Evolutionary conservation across 2,329 filamentous ascomycete species (phyloP).

Genomic region (Hymenoscyphus salicellus): DNA sequence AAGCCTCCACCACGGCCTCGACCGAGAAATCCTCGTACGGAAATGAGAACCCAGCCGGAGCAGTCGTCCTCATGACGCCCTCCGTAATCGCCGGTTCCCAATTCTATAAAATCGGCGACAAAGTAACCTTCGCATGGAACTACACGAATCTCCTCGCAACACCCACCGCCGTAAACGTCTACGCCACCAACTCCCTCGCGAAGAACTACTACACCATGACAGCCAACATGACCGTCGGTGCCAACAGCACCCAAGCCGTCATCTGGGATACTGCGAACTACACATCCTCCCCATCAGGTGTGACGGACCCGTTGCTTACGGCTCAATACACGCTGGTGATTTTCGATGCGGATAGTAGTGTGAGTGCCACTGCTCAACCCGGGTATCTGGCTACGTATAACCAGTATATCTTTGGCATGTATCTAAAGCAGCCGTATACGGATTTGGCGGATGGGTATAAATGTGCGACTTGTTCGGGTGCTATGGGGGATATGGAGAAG

Average conservation of each 20-base stretch:
- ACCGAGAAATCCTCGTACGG: slow-evolving; percentile 12
- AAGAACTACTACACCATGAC: slow-evolving; percentile 59
- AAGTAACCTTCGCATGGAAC: slow-evolving; percentile 62
- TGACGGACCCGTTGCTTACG: slow-evolving; percentile 45
- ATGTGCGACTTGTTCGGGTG: slow-evolving; percentile 57
- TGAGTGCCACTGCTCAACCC: slow-evolving; percentile 49
- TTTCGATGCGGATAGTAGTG: slow-evolving; percentile 53
- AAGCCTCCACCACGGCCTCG: slow-evolving; percentile 8
- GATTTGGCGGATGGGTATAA: slow-evolving; percentile 48
- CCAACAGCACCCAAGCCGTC: slow-evolving; percentile 47
- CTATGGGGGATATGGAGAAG: slow-evolving; percentile 45
- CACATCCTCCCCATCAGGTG: slow-evolving; percentile 33
- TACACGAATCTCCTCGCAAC: slow-evolving; percentile 59
- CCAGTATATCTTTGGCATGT: slow-evolving; percentile 57
- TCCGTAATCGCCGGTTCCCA: slow-evolving; percentile 44
- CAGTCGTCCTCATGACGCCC: slow-evolving; percentile 53
- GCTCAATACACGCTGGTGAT: slow-evolving; percentile 61
- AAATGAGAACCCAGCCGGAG: slow-evolving; percentile 45
- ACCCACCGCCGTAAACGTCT: slow-evolving; percentile 59
- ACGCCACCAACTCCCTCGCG: slow-evolving; percentile 54
- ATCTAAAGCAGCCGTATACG: slow-evolving; percentile 51
- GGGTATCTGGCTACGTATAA: slow-evolving; percentile 54
- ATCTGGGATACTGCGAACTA: slow-evolving; percentile 57
- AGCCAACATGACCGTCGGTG: slow-evolving; percentile 57
- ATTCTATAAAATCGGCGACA: slow-evolving; percentile 59